Conservation (phyloP, 345 rosid species). For the Carallia brachiata region DNA sequence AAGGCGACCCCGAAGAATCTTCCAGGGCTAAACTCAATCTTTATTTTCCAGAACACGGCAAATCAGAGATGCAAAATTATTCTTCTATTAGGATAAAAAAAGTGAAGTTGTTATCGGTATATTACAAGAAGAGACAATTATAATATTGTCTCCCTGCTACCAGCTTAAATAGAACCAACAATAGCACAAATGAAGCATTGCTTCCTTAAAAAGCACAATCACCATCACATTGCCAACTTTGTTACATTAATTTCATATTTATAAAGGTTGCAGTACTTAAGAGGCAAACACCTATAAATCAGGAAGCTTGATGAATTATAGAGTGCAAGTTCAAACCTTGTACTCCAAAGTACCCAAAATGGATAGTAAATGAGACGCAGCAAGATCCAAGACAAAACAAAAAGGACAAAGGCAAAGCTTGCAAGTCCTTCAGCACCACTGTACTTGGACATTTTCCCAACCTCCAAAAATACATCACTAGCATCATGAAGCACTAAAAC, state of each 20-base stretch:
- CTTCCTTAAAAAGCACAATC: constrained; percentile 4
- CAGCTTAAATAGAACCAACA: neutral
- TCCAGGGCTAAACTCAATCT: neutral
- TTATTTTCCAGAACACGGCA: neutral
- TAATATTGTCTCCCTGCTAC: no score
- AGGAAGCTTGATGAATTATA: neutral
- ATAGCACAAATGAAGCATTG: neutral
- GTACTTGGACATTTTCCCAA: constrained; percentile 96
- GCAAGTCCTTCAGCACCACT: constrained; percentile 80
- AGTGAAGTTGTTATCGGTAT: neutral
- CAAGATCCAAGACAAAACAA: constrained; percentile 81
- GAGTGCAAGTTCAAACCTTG: constrained; percentile 53
- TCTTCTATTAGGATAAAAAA: neutral
- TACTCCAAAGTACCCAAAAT: constrained; percentile 98
- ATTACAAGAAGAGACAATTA: neutral
- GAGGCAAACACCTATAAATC: neutral
- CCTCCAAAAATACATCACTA: constrained; percentile 87
- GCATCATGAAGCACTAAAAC: constrained; percentile 96
- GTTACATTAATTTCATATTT: no score
- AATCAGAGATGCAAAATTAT: constrained; percentile 3
- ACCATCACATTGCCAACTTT: neutral
- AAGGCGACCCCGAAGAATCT: neutral
- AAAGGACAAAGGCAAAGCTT: constrained; percentile 66
- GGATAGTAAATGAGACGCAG: constrained; percentile 93
- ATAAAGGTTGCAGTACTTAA: no score